Evolutionary conservation across 371 early-diverging fungal genomes (phyloP).

Genomic region (Mortierella sp.): DNA sequence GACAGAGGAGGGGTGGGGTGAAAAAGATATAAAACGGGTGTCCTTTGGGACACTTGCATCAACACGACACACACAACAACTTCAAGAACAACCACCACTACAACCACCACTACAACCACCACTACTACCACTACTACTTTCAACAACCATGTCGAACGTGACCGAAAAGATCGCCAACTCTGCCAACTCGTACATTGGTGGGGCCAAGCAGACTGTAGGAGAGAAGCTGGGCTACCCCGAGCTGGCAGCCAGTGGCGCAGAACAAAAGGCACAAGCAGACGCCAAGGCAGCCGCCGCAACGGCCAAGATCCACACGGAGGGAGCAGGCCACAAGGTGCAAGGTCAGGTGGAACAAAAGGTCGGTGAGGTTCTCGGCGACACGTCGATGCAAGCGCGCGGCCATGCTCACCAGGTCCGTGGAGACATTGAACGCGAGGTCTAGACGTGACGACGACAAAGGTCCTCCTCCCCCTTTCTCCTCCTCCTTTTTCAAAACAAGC

Average conservation of each 20-base stretch:
- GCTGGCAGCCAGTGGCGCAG: conserved; percentile 17
- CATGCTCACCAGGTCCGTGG: conserved; percentile 51
- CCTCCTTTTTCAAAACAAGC: too few species aligned
- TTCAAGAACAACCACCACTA: not conserved
- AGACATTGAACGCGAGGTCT: conserved; percentile 22
- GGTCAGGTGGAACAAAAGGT: conserved; percentile 57
- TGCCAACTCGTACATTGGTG: conserved; percentile 26
- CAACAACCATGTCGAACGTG: conserved; percentile 13
- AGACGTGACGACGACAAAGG: not conserved
- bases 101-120: not conserved
- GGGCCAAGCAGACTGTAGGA: conserved; percentile 39
- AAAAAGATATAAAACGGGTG: not conserved
- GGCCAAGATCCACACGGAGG: conserved; percentile 25
- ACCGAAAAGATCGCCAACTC: conserved; percentile 22
- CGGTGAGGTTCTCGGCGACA: conserved; percentile 52
- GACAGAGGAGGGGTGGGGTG: too few species aligned
- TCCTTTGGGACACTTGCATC: not conserved
- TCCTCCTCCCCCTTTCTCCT: not conserved
- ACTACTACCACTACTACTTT: not conserved
- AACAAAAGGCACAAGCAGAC: conserved; percentile 33
- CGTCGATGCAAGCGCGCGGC: conserved; percentile 54
- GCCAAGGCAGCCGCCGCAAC: conserved; percentile 24
- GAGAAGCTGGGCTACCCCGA: conserved; percentile 19
- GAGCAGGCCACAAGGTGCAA: conserved; percentile 39
- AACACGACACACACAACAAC: too few species aligned